Conservation (phyloP, 2,329 filamentous ascomycete genomes). For the Phoma sp. region DNA sequence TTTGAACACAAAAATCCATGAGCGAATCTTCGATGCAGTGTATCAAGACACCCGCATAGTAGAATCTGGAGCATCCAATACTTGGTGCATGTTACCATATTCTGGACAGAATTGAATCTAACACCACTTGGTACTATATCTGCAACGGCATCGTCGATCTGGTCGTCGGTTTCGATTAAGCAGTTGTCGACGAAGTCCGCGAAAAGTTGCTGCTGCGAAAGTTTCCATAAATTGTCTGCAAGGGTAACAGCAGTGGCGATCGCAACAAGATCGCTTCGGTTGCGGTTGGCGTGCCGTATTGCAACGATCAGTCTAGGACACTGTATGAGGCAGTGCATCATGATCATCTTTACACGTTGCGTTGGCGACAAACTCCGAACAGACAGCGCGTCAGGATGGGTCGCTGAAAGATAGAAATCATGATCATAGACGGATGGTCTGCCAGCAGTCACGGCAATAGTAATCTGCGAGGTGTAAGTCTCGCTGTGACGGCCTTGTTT, state of each 20-base stretch:
- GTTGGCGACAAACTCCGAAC: neutral
- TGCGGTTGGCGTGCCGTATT: neutral
- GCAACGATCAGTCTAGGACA: conserved; percentile 3
- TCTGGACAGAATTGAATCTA: neutral
- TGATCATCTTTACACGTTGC: neutral
- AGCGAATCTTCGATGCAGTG: neutral
- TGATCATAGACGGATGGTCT: conserved; percentile 5
- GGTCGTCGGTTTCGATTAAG: neutral
- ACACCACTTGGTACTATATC: neutral
- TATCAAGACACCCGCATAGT: conserved; percentile 7
- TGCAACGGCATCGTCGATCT: neutral
- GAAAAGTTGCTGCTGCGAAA: neutral
- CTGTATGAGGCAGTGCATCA: conserved; percentile 9
- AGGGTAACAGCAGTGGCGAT: neutral
- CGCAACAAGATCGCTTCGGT: neutral
- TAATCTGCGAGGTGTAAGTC: neutral
- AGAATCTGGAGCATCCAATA: conserved; percentile 8
- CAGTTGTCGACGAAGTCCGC: neutral
- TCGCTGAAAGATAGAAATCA: conserved; percentile 1
- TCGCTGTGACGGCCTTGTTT: neutral
- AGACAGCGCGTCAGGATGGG: neutral
- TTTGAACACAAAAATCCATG: neutral
- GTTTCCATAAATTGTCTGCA: neutral
- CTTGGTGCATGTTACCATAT: neutral
- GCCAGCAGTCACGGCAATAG: conserved; percentile 5